Evolutionary conservation across 345 rosid genomes (phyloP).

Genomic region (Excoecaria cochinchinensis): DNA sequence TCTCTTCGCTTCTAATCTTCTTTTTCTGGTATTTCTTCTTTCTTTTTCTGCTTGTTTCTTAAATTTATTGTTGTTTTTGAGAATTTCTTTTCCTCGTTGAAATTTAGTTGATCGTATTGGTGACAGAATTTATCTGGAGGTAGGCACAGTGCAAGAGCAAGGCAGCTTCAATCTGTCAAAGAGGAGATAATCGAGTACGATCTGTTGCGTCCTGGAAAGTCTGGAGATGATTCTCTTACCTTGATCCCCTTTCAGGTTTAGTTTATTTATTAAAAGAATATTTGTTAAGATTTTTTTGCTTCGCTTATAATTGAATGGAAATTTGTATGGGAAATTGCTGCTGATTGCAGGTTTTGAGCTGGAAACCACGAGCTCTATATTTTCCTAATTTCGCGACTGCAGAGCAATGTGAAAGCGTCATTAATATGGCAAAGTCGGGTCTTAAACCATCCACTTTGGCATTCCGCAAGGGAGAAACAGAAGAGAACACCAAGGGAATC

Average conservation of each 20-base stretch:
- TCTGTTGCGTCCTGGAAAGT: slow-evolving; percentile 36
- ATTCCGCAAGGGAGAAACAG: slow-evolving; percentile 54
- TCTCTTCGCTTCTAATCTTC: slow-evolving; percentile 37
- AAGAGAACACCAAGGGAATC: slow-evolving; percentile 39
- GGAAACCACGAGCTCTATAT: slow-evolving; percentile 62
- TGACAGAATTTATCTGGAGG: slow-evolving; percentile 24
- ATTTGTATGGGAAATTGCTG: not conserved
- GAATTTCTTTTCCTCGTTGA: not conserved
- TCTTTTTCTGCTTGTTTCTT: too few relatives aligned
- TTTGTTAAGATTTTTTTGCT: not conserved
- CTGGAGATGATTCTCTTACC: slow-evolving; percentile 50
- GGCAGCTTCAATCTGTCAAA: slow-evolving; percentile 31
- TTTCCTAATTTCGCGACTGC: slow-evolving; percentile 56
- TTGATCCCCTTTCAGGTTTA: slow-evolving; percentile 58
- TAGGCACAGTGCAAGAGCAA: slow-evolving; percentile 19
- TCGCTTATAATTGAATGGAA: not conserved
- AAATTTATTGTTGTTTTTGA: not conserved
- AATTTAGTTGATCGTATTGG: not conserved
- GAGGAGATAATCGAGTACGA: slow-evolving; percentile 24
- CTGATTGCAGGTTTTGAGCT: slow-evolving; percentile 59
- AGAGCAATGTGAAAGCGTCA: slow-evolving; percentile 56
- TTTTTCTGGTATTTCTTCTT: slow-evolving; percentile 40
- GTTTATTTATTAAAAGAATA: not conserved
- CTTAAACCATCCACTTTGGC: slow-evolving; percentile 60
- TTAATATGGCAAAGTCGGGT: slow-evolving; percentile 43